Conservation (phyloP, 2,329 filamentous ascomycete genomes). For the Xylaria sp. region DNA sequence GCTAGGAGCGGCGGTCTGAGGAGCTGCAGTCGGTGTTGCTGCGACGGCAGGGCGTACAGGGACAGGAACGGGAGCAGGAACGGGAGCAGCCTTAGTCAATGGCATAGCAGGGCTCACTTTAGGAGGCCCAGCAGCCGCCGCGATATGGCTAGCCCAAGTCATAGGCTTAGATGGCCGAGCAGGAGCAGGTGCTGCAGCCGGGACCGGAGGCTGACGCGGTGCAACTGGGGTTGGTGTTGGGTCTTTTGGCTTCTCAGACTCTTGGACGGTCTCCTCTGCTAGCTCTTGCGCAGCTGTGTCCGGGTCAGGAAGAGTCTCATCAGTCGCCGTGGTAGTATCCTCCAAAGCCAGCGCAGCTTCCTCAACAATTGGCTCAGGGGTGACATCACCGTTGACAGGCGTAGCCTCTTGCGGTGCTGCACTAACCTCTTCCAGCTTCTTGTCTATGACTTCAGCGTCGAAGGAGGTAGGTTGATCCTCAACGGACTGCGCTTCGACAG, state of each 20-base stretch:
- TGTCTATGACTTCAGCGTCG: conserved; percentile 67
- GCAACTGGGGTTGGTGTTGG: conserved; percentile 64
- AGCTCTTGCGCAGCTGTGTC: conserved; percentile 64
- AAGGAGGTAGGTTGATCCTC: conserved; percentile 51
- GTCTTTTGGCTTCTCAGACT: conserved; percentile 74
- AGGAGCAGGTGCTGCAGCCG: conserved; percentile 63
- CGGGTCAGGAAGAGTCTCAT: conserved; percentile 54
- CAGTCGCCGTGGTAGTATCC: conserved; percentile 36
- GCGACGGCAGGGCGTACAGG: conserved; percentile 50
- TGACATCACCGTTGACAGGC: conserved; percentile 56
- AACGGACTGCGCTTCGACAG: conserved; percentile 49
- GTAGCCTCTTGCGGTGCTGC: conserved; percentile 51
- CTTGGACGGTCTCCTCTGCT: conserved; percentile 65
- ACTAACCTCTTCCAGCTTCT: conserved; percentile 77
- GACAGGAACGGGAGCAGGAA: conserved; percentile 53
- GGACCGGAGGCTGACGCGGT: conserved; percentile 62
- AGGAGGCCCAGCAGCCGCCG: conserved; percentile 64
- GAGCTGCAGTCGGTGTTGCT: conserved; percentile 53
- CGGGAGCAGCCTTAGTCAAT: conserved; percentile 65
- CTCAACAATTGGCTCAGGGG: conserved; percentile 48
- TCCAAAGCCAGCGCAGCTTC: conserved; percentile 50
- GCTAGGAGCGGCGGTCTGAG: conserved; percentile 58
- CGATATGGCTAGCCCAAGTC: conserved; percentile 78
- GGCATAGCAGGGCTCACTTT: conserved; percentile 59
- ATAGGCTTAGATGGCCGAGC: conserved; percentile 68